These are phyloP conservation scores for Botrytis byssoidea DNA, from an alignment of 2,329 filamentous ascomycete species.

Conservation along the genomic window DNA sequence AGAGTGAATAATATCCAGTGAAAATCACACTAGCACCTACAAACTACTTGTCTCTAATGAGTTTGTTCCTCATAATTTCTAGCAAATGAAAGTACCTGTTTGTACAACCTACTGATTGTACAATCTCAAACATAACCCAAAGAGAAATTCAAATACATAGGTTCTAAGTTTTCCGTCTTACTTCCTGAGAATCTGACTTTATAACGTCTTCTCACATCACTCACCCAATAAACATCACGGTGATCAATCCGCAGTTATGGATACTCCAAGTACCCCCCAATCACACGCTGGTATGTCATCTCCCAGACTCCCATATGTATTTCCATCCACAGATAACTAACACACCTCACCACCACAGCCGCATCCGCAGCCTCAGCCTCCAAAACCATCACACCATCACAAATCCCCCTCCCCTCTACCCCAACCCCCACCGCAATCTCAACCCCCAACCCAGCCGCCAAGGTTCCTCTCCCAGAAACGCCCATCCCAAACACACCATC, in stretches of 20 bases:
- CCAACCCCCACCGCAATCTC: not conserved
- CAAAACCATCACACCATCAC: not conserved
- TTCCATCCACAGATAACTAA: not conserved
- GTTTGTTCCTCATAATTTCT: not conserved
- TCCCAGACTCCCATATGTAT: fast-evolving
- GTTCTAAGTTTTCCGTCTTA: fast-evolving
- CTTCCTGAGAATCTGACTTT: not conserved
- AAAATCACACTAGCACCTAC: not conserved
- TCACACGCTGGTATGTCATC: not conserved
- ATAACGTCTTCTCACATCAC: not conserved
- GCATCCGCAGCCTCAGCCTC: fast-evolving
- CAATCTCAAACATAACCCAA: not conserved
- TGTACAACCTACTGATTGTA: not conserved
- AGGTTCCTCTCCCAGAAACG: not conserved
- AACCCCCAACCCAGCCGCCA: no score
- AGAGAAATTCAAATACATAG: not conserved
- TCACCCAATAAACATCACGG: not conserved
- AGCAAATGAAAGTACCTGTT: not conserved
- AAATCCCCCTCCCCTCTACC: not conserved
- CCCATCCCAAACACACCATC: not conserved
- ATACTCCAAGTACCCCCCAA: not conserved
- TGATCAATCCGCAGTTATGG: not conserved
- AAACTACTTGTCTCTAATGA: not conserved
- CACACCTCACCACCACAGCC: not conserved
- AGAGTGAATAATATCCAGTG: not conserved